Evolutionary conservation across 2,329 filamentous ascomycete genomes (phyloP), one percentile per base, ranked within the genome.

Genomic region (Arthrobotrys sinensis): DNA sequence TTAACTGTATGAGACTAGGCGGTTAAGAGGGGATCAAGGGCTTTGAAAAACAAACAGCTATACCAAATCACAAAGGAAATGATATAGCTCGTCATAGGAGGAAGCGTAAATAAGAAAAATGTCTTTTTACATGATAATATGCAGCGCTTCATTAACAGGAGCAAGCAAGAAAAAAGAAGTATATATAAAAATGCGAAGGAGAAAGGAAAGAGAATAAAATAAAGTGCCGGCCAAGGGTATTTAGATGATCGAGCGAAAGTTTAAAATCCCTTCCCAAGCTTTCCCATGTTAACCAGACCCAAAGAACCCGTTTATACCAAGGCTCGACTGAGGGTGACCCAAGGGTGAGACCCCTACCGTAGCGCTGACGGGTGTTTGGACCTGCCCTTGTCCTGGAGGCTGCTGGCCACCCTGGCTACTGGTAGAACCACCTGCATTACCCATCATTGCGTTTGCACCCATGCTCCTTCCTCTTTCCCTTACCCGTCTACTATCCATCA

Each of bases 401-500:
- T 40, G 52, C 40, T 24, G 16, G 24, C 36, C n/a, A 21, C 24
- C 65, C 16, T 40, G 48, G 28, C 10, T 24, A 50, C 40, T 21
- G 11, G 16, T n/a, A 28, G 55, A 60, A 28, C 55, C 55, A 28
- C 55, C 55, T 14, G 55, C 19, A 60, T 43, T 60, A 60, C 55
- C 19, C 72, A 76, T 70, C 72, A 70, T 60, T 24, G 75, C 50
- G n/a, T 8, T 62, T 1, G 64, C 76, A 81, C 82, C 80, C 79
- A 81, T 78, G 79, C 85, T 84, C 76, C 85, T 85, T 11, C 88
- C 88, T 80, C 93, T 87, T 84, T 97, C 93, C 52, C 94, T 87
- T 86, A 97, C 90, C 77, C 95, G 88, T 52, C 95, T 87, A 2
- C 95, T 95, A 84, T 98, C 96, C 96, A 99, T 98, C 81, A 99